A percentile compares a stretch with the other conserved stretches of the same genome.
These are phyloP conservation scores for Kalanchoe fedtschenkoi DNA, from an alignment of 164 flowering plant genomes.

Conservation along the genomic window DNA sequence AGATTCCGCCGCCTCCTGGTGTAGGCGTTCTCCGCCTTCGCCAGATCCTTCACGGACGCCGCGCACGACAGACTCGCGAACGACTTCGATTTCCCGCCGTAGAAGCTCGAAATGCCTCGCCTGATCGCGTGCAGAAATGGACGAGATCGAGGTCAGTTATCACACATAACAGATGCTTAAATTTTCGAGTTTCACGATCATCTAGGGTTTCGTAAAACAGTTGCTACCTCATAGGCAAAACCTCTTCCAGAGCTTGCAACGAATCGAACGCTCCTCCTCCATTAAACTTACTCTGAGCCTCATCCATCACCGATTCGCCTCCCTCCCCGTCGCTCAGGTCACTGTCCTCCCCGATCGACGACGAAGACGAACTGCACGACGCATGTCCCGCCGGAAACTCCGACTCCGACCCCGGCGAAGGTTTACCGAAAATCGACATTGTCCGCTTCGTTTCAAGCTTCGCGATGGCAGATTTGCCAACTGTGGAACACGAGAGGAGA, in stretches of 20 bases:
- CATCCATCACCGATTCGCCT: slow-evolving; percentile 17
- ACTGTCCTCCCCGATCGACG: slow-evolving; percentile 53
- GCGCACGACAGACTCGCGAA: slow-evolving; percentile 60
- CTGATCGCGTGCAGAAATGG: no score
- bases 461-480: no score
- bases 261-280: slow-evolving; percentile 21
- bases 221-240: slow-evolving; percentile 34
- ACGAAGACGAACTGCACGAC: slow-evolving; percentile 17
- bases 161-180: background rate
- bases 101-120: slow-evolving; percentile 73
- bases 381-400: slow-evolving; percentile 3
- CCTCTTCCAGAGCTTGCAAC: slow-evolving; percentile 40
- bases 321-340: slow-evolving; percentile 25
- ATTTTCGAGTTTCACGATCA: background rate
- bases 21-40: slow-evolving; percentile 68
- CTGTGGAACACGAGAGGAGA: no score
- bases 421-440: no score
- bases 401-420: no score
- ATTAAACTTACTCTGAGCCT: slow-evolving; percentile 37
- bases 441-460: no score
- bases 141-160: background rate
- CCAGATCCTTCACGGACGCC: slow-evolving; percentile 39
- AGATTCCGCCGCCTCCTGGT: slow-evolving; percentile 60
- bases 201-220: background rate
- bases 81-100: slow-evolving; percentile 76